These are phyloP conservation scores for Micromonas pusilla DNA, from an alignment of 139 green algal species.

Conservation along the genomic window DNA sequence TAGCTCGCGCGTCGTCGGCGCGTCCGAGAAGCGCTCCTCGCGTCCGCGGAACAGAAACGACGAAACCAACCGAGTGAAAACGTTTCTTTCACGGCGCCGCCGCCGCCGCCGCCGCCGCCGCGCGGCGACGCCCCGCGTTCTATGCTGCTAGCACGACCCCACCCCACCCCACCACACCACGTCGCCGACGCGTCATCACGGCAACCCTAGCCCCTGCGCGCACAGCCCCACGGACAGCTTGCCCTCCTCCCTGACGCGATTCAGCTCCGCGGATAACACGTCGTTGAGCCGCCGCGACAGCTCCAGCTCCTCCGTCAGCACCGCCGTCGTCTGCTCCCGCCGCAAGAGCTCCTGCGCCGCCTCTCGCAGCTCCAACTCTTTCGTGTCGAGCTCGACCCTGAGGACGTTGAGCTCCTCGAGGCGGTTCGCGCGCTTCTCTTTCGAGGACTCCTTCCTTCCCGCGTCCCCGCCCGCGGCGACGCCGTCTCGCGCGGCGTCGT, in stretches of 20 bases:
- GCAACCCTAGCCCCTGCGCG: not conserved
- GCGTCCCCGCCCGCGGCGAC: not conserved
- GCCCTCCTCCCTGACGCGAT: not conserved
- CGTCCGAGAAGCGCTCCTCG: too few relatives aligned
- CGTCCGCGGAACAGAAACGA: too few relatives aligned
- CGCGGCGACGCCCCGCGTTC: too few relatives aligned
- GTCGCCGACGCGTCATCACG: too few relatives aligned
- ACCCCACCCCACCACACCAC: too few relatives aligned
- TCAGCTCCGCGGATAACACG: not conserved
- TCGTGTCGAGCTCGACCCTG: not conserved
- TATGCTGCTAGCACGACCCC: too few relatives aligned
- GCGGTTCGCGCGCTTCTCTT: not conserved
- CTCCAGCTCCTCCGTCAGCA: conserved; percentile 1
- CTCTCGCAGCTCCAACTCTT: not conserved
- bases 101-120: too few relatives aligned
- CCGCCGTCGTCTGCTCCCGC: not conserved
- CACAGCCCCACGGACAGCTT: conserved; percentile 12
- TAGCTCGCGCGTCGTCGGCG: too few relatives aligned
- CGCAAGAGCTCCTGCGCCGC: not conserved
- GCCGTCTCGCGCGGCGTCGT: not conserved
- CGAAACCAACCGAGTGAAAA: too few relatives aligned
- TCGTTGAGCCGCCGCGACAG: conserved; percentile 7
- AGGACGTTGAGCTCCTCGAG: not conserved
- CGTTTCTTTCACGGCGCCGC: too few relatives aligned
- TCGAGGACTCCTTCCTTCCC: not conserved